A percentile compares a stretch with the other conserved stretches of the same genome.
Evolutionary conservation across 352 stramenopile genomes (phyloP).

Genomic region (Ophiocytium majus): DNA sequence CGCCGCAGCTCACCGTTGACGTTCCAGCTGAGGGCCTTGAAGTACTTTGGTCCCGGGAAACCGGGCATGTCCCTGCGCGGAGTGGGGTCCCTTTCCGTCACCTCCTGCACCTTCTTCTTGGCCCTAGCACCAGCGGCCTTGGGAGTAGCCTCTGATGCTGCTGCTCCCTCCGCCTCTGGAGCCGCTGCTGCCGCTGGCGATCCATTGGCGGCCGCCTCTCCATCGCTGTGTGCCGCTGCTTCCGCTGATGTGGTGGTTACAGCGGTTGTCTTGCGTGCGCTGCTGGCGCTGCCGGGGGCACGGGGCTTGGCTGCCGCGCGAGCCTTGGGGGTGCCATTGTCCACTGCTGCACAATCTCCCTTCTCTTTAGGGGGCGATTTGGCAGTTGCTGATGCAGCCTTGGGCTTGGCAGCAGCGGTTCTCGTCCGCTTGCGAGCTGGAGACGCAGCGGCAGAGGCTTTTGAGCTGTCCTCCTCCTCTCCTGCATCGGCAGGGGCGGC

Average conservation of each 20-base stretch:
- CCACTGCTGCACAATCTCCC: neutral
- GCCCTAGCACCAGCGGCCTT: neutral
- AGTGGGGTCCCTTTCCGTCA: constrained; percentile 42
- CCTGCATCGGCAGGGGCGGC: neutral
- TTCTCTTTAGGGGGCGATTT: neutral
- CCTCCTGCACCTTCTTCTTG: neutral
- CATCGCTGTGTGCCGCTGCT: too few species aligned
- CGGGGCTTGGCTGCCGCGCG: neutral
- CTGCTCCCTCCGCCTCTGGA: neutral
- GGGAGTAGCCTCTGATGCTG: neutral
- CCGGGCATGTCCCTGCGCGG: constrained; percentile 23
- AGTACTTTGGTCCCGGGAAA: constrained; percentile 16
- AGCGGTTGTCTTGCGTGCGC: too few species aligned
- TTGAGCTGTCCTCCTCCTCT: neutral
- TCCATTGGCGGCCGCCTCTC: too few species aligned
- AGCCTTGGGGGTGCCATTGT: neutral
- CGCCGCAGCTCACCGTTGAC: constrained; percentile 33
- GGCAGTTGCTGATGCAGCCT: neutral
- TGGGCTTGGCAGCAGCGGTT: neutral
- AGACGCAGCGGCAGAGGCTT: neutral
- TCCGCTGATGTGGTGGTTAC: too few species aligned
- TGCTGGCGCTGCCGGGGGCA: too few species aligned
- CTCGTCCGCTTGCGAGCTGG: neutral
- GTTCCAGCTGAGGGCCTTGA: constrained; percentile 52
- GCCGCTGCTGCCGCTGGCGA: neutral